Percentiles rank a stretch among this genome's conserved stretches.
Evolutionary conservation across 2,329 filamentous ascomycete species (phyloP).

Genomic region (Hypoxylon sp.): DNA sequence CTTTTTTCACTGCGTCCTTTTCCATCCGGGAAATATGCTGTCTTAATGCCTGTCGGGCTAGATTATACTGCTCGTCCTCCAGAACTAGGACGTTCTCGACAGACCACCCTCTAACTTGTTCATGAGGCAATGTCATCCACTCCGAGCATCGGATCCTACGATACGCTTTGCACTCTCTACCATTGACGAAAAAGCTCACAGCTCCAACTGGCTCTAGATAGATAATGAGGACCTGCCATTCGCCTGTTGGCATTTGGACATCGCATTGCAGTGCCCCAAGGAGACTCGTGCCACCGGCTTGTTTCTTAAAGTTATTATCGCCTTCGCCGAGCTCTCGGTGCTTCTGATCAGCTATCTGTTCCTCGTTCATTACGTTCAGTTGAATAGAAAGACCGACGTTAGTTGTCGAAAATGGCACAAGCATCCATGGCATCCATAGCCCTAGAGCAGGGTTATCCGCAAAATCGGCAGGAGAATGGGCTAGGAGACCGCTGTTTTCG

Average conservation of each 20-base stretch:
- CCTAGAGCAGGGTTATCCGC: slow-evolving; percentile 1
- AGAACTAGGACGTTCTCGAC: slow-evolving; percentile 22
- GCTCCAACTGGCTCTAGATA: slow-evolving; percentile 23
- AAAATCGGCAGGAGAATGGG: slow-evolving; percentile 30
- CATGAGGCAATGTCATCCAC: slow-evolving; percentile 13
- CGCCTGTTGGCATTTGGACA: slow-evolving; percentile 12
- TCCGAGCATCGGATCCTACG: slow-evolving; percentile 30
- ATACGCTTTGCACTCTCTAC: slow-evolving; percentile 15
- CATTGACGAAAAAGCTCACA: slow-evolving; percentile 3
- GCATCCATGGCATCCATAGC: slow-evolving; percentile 10
- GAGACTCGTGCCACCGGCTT: background rate
- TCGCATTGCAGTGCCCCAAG: slow-evolving; percentile 31
- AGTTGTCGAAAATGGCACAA: slow-evolving; percentile 24
- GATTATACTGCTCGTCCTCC: slow-evolving; percentile 31
- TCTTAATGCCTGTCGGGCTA: background rate
- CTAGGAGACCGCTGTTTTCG: slow-evolving; percentile 22
- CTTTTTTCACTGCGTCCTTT: no score
- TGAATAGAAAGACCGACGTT: slow-evolving; percentile 23
- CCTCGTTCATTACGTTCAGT: slow-evolving; percentile 8
- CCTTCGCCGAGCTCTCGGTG: background rate
- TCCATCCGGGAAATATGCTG: slow-evolving; percentile 2
- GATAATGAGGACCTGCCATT: slow-evolving; percentile 27
- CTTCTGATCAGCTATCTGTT: background rate
- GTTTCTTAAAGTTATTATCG: background rate
- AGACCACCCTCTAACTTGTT: slow-evolving; percentile 2